phyloP scores from a whole-genome alignment of 768 basidiomycete genomes.

The Hirschioporus abietinus region DNA sequence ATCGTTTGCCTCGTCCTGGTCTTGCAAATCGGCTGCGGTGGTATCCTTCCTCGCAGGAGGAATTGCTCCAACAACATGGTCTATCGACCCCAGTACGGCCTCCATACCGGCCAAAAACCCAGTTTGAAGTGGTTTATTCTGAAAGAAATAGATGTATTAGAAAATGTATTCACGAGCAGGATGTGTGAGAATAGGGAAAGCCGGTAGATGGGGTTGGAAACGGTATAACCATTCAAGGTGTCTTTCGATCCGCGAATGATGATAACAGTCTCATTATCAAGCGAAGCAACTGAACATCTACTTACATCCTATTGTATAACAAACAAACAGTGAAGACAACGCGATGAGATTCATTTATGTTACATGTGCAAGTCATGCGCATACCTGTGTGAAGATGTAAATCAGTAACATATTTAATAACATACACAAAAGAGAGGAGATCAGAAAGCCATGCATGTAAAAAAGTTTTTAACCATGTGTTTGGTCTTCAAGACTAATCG shows the following conservation, averaged over 20 bases:
- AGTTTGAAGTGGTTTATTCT: constrained; percentile 69
- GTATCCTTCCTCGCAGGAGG: constrained; percentile 36
- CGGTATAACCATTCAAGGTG: constrained; percentile 46
- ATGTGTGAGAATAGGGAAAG: constrained; percentile 11
- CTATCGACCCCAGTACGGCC: constrained; percentile 54
- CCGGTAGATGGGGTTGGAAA: constrained; percentile 72
- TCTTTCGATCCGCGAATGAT: constrained; percentile 74
- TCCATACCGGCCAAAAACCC: constrained; percentile 85
- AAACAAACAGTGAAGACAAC: constrained; percentile 5
- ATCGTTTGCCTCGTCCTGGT: constrained; percentile 50
- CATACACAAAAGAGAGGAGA: constrained; percentile 18
- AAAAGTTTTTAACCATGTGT: constrained; percentile 58
- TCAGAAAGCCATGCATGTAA: constrained; percentile 38
- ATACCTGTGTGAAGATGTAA: constrained; percentile 12
- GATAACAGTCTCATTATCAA: constrained; percentile 45
- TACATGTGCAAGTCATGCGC: not conserved
- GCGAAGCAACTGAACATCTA: constrained; percentile 6
- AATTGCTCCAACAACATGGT: constrained; percentile 1
- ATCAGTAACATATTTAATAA: constrained; percentile 16
- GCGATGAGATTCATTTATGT: not conserved
- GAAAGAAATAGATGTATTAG: constrained; percentile 9
- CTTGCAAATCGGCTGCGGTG: constrained; percentile 56
- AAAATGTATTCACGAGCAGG: constrained; percentile 1
- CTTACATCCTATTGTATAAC: constrained; percentile 36
- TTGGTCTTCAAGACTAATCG: constrained; percentile 96